Evolutionary conservation across 2,329 filamentous ascomycete species (phyloP).

Genomic region (Monosporascus sp.): DNA sequence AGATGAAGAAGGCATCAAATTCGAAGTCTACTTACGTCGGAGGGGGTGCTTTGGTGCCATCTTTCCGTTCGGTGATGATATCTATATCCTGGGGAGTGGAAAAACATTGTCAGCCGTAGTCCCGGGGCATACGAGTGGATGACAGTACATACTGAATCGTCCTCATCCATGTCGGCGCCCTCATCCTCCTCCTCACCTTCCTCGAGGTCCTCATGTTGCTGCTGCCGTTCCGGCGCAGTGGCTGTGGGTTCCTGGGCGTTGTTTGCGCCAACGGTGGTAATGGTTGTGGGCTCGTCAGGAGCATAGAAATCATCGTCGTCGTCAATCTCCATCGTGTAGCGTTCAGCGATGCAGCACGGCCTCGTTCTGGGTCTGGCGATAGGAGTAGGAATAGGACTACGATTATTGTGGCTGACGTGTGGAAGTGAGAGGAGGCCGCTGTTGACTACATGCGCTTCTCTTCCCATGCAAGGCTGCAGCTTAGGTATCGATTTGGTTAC

Average conservation of each 20-base stretch:
- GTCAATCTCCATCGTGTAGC: constrained; percentile 56
- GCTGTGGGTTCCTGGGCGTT: constrained; percentile 15
- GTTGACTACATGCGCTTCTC: no score
- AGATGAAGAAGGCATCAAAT: background rate
- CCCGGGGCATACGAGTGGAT: background rate
- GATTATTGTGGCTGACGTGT: no score
- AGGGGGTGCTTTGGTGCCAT: constrained; percentile 55
- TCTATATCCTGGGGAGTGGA: constrained; percentile 52
- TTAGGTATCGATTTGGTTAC: no score
- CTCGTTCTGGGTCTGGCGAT: no score
- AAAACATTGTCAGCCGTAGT: background rate
- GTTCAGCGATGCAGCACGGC: no score
- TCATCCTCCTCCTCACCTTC: constrained; percentile 62
- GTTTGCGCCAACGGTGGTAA: constrained; percentile 14
- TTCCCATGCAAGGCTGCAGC: no score
- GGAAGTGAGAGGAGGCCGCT: no score
- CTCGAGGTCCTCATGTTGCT: constrained; percentile 51
- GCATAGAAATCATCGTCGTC: constrained; percentile 66
- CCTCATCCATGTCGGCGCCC: constrained; percentile 55
- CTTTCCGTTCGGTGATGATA: constrained; percentile 64
- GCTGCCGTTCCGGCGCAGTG: constrained; percentile 29
- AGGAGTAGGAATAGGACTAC: no score
- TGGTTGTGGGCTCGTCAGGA: constrained; percentile 45
- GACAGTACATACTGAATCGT: constrained; percentile 42
- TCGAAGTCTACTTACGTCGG: constrained; percentile 43